Base-by-base conservation (phyloP, 441 rosid species). In the Adansonia gregorii region DNA sequence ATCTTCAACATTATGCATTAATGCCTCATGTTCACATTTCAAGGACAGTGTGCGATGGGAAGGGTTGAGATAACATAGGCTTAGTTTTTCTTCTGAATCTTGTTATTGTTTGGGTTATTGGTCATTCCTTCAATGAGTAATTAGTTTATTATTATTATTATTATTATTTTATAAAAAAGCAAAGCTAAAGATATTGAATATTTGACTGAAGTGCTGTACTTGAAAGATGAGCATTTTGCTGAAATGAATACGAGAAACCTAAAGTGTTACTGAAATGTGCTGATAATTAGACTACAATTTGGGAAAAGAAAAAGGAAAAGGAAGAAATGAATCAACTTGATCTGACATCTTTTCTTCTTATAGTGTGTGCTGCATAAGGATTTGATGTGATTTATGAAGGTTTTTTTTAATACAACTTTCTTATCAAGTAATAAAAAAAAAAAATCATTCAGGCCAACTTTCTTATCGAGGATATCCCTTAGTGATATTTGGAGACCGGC, bases 401-500 rank as follows among this genome's bases (percentile, higher is more conserved):
- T 75, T 46, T 61, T 35, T 54, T 69, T 19, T 39, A 59, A 41
- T 39, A 45, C 56, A 14, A 63, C 67, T 74, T 48, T 76, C 52
- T 31, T 76, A 55, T 72, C 72, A 71, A 78, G 77, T 74, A 80
- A 81, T 73, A 8, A 27, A 71, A 31, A 10, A 69, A 39, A 41
- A 35, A 45, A 65, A 48, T 78, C 72, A 64, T 73, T 81, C 90
- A 93, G 99, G 89, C 94, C 98, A 9, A 92, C 83, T 20, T 88
- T 86, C 84, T 87, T 95, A 79, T 91, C 99, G 81, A 94, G 98
- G 89, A 92, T 95, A 87, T 91, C 98, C 75, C 89, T 94, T 51
- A 87, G 87, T 84, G 99, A 95, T 85, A 88, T 91, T 81, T 95
- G 99, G 99, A 93, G 84, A 84, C 98, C 99, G 63, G 97, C 98